Base-by-base conservation (phyloP, 768 basidiomycete species). In the Gymnopilus dilepis region DNA sequence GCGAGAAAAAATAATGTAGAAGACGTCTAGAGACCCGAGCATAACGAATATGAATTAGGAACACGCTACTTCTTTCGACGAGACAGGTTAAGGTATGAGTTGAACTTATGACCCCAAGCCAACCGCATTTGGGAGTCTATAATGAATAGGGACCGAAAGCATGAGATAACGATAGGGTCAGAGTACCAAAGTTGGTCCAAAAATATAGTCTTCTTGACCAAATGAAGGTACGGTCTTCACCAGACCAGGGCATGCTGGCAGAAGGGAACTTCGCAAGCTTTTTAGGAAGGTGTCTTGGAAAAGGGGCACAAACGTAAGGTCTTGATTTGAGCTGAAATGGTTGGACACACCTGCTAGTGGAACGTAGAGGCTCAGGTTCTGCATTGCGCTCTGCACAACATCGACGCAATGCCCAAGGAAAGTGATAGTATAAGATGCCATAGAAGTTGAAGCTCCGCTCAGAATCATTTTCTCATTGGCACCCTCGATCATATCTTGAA, bases 361-460 rank as follows among this genome's bases (percentile, higher is more conserved):
- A 30, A 67, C 58, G 30, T 41, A 41, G 9, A 28, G 56, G 17
- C 65, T 59, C 56, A 71, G 56, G 4, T 42, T 65, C 31, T 62
- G 65, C 15, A 71, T 56, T 9, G 66, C 70, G n/a, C 42, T 59
- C 7, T 64, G 55, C 22, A 71, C 59, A 22, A 59, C 55, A 37
- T 66, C 60, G 37, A 63, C 58, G 43, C 68, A 69, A 26, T 64
- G 66, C n/a, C 62, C 57, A 42, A 70, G 66, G 43, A 69, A 69
- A 8, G 63, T 58, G 8, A 63, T 56, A 8, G 69, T 64, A 30
- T 65, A 69, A 11, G 59, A 60, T 2, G 63, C 56, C 15, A 60
- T 65, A 2, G 65, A 64, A 4, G 61, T 48, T 30, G 58, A 63
- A 28, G 55, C 59, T 41, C 62, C 62, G 31, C 54, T 64, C 17